Evolutionary conservation across 192 early-diverging fungal species (phyloP).

Genomic region (Phycomyces nitens): DNA sequence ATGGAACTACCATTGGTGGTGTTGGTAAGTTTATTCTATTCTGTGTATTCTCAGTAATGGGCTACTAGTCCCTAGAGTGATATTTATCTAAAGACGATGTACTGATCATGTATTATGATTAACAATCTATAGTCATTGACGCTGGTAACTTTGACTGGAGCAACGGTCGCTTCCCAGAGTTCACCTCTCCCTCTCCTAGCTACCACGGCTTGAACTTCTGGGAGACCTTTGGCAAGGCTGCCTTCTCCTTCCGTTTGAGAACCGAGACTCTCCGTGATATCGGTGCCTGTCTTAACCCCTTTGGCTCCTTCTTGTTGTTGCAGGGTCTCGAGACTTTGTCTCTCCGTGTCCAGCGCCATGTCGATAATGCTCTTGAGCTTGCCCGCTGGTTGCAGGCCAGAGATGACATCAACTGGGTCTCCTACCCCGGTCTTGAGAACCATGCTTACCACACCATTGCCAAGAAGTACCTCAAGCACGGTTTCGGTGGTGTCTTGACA

Average conservation of each 20-base stretch:
- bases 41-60: neutral
- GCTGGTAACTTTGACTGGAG: conserved; percentile 85
- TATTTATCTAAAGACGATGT: too few species aligned
- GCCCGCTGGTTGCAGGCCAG: conserved; percentile 76
- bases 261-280: conserved; percentile 85
- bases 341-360: conserved; percentile 82
- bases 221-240: conserved; percentile 80
- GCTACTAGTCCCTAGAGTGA: too few species aligned
- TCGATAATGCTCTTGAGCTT: conserved; percentile 73
- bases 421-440: conserved; percentile 77
- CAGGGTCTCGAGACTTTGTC: conserved; percentile 92
- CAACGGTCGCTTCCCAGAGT: conserved; percentile 83
- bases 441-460: conserved; percentile 80
- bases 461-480: conserved; percentile 74
- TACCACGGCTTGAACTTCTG: conserved; percentile 89
- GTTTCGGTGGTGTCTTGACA: conserved; percentile 85
- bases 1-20: conserved; percentile 91
- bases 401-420: conserved; percentile 79
- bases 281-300: conserved; percentile 82
- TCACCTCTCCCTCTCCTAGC: conserved; percentile 79
- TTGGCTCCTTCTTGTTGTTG: conserved; percentile 81
- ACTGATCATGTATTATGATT: too few species aligned
- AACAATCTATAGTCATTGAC: conserved; percentile 60
- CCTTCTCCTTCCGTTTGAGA: conserved; percentile 75
- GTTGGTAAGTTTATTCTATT: conserved; percentile 36